These are phyloP conservation scores for Aspergillus sp. DNA, from an alignment of 2,329 filamentous ascomycete species.

Conservation along the genomic window DNA sequence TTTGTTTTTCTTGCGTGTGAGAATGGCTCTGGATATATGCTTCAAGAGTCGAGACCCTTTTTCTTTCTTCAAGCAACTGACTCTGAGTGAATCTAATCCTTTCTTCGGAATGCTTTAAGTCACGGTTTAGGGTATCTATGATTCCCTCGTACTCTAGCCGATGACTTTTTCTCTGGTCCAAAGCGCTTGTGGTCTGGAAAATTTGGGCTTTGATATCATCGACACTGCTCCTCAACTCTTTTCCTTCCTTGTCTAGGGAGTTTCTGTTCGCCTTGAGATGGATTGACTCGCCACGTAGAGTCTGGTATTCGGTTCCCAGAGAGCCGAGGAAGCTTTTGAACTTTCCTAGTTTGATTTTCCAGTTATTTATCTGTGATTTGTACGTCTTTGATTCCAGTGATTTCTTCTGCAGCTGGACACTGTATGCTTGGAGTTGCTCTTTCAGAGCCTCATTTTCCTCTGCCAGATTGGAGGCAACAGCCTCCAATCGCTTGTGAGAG, in stretches of 20 bases:
- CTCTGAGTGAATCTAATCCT: constrained; percentile 9
- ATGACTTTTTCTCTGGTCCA: constrained; percentile 13
- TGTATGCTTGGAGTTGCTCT: constrained; percentile 12
- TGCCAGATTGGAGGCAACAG: constrained; percentile 14
- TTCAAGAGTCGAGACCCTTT: constrained; percentile 21
- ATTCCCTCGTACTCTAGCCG: constrained; percentile 12
- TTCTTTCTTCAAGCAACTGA: constrained; percentile 23
- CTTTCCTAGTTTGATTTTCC: constrained; percentile 27
- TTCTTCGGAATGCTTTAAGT: constrained; percentile 17
- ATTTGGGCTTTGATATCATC: constrained; percentile 17
- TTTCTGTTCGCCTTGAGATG: constrained; percentile 17
- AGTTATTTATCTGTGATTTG: constrained; percentile 20
- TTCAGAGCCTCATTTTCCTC: constrained; percentile 23
- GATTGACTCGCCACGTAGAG: constrained; percentile 22
- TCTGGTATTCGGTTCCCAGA: constrained; percentile 27
- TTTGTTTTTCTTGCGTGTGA: constrained; percentile 13
- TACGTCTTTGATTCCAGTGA: constrained; percentile 14
- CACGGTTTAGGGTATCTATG: constrained; percentile 16
- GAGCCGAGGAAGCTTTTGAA: constrained; percentile 26
- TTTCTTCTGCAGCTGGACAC: constrained; percentile 13
- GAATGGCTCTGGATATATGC: constrained; percentile 23
- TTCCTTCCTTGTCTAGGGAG: constrained; percentile 18
- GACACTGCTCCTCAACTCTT: constrained; percentile 16
- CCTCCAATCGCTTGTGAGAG: constrained; percentile 20
- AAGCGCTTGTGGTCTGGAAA: constrained; percentile 7